A percentile compares a stretch with the other conserved stretches of the same genome.
Conservation (phyloP, 495 filamentous ascomycete genomes). For the Haplographium delicatum region DNA sequence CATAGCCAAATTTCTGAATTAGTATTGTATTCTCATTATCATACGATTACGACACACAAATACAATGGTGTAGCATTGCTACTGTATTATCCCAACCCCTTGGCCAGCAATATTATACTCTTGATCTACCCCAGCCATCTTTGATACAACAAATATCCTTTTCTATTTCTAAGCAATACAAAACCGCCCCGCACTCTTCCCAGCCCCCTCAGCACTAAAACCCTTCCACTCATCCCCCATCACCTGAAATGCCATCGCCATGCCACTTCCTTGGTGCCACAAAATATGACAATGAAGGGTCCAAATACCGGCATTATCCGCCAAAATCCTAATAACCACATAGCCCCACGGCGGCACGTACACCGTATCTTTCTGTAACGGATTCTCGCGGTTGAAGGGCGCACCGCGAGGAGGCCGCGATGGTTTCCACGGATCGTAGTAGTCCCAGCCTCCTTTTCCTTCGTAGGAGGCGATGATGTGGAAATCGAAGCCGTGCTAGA, state of each 20-base stretch:
- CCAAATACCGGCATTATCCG: slow-evolving; percentile 1
- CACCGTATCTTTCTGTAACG: slow-evolving; percentile 6
- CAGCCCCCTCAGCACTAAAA: background rate
- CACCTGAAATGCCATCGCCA: slow-evolving; percentile 1
- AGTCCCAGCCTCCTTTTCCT: slow-evolving; percentile 10
- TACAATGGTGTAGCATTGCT: too few species aligned
- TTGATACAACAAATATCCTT: too few species aligned
- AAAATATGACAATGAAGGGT: slow-evolving; percentile 3
- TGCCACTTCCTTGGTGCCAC: background rate
- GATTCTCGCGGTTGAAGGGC: slow-evolving; percentile 11
- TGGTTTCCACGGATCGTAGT: slow-evolving; percentile 14
- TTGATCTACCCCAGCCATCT: too few species aligned
- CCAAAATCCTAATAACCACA: background rate
- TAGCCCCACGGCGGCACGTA: background rate
- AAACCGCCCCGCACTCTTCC: background rate
- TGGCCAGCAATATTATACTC: too few species aligned
- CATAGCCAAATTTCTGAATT: too few species aligned
- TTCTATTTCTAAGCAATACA: slow-evolving; percentile 1
- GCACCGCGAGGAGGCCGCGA: slow-evolving; percentile 11
- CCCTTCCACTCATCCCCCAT: background rate
- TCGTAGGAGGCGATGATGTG: background rate
- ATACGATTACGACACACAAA: too few species aligned
- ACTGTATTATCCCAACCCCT: too few species aligned
- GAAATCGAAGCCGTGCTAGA: background rate
- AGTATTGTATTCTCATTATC: too few species aligned